Evolutionary conservation across 306 rosid genomes (phyloP).

Genomic region (Carpinus viminea): DNA sequence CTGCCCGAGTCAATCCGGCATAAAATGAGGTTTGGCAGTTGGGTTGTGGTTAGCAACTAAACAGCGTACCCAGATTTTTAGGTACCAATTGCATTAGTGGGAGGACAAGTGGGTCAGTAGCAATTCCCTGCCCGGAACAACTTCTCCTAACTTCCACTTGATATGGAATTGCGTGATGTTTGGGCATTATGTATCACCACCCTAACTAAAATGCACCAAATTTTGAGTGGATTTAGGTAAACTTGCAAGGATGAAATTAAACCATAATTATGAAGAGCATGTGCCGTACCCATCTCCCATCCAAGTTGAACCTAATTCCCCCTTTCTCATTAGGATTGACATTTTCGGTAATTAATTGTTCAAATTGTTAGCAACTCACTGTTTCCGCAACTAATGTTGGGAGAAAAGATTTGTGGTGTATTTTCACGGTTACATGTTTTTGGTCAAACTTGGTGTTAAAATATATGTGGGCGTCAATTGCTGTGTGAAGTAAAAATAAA

Average conservation of each 20-base stretch:
- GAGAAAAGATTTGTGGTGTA: too few relatives aligned
- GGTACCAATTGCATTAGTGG: not conserved
- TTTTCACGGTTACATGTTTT: too few relatives aligned
- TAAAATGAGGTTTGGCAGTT: too few relatives aligned
- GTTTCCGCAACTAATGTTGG: too few relatives aligned
- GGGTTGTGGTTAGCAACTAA: too few relatives aligned
- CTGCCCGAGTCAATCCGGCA: too few relatives aligned
- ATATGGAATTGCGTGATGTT: not conserved
- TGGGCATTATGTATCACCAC: conserved; percentile 8
- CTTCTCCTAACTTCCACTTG: not conserved
- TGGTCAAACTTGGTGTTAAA: too few relatives aligned
- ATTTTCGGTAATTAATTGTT: too few relatives aligned
- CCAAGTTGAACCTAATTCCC: conserved; percentile 2
- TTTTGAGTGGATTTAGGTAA: conserved; percentile 34
- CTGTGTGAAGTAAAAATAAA: too few relatives aligned
- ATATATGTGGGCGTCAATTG: too few relatives aligned
- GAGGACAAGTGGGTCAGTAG: not conserved
- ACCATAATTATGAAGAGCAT: not conserved
- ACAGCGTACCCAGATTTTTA: not conserved
- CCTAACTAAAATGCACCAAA: conserved; percentile 1
- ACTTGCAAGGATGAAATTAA: not conserved
- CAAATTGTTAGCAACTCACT: too few relatives aligned
- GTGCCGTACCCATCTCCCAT: not conserved
- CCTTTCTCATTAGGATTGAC: too few relatives aligned
- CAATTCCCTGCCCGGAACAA: not conserved